Evolutionary conservation across 306 rosid species (phyloP).

Genomic region (Myrica gale): DNA sequence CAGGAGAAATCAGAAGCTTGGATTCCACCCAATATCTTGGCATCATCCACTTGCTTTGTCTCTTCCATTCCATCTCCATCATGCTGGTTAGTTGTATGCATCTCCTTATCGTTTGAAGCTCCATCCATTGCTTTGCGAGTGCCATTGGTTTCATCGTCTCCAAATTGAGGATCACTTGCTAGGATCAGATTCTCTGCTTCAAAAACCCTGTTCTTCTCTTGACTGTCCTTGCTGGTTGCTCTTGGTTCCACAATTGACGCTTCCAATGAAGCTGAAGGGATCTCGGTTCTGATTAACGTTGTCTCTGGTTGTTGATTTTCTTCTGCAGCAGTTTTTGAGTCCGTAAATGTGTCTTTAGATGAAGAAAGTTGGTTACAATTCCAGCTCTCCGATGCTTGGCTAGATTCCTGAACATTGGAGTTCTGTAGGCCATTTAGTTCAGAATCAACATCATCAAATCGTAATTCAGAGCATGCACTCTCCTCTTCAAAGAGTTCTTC

Average conservation of each 20-base stretch:
- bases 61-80: slow-evolving; percentile 17
- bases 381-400: slow-evolving; percentile 11
- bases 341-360: slow-evolving; percentile 32
- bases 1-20: not conserved
- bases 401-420: slow-evolving; percentile 35
- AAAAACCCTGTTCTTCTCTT: not conserved
- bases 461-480: slow-evolving; percentile 32
- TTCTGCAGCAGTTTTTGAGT: slow-evolving; percentile 25
- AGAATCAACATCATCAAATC: slow-evolving; percentile 13
- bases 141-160: slow-evolving; percentile 21
- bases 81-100: slow-evolving; percentile 24
- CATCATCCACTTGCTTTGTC: slow-evolving; percentile 14
- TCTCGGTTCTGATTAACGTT: not conserved
- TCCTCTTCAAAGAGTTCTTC: slow-evolving; percentile 29
- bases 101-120: slow-evolving; percentile 8
- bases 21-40: not conserved
- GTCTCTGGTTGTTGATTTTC: slow-evolving; percentile 27
- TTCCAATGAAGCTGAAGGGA: slow-evolving; percentile 13
- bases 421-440: slow-evolving; percentile 23
- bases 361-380: slow-evolving; percentile 36
- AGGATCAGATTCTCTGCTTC: slow-evolving; percentile 22
- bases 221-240: slow-evolving; percentile 8
- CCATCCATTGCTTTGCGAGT: slow-evolving; percentile 22
- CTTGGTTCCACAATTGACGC: slow-evolving; percentile 22
- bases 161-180: slow-evolving; percentile 14